Evolutionary conservation across 305 asterid species (phyloP).

Genomic region (Plantago lanceolata): DNA sequence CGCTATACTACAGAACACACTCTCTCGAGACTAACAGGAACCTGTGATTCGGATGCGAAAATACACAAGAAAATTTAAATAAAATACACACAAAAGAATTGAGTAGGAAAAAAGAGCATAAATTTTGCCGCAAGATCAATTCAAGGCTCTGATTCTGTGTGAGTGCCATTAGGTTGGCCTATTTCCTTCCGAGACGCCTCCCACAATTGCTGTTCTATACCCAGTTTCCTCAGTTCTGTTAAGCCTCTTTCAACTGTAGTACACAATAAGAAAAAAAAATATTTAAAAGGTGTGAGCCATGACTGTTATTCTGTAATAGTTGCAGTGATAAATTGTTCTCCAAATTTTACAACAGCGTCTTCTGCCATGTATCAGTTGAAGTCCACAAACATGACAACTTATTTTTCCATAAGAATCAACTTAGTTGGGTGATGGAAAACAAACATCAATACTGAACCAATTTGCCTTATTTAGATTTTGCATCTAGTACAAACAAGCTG

Average conservation of each 20-base stretch:
- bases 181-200: slow-evolving; percentile 92
- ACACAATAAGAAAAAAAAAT: slow-evolving; percentile 3
- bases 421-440: no score
- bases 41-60: neutral
- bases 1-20: neutral
- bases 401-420: no score
- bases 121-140: slow-evolving; percentile 15
- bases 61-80: neutral
- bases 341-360: no score
- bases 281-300: neutral
- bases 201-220: slow-evolving; percentile 93
- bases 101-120: neutral
- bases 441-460: no score
- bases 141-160: slow-evolving; percentile 38
- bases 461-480: no score
- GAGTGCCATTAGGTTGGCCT: slow-evolving; percentile 54
- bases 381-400: no score
- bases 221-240: slow-evolving; percentile 80
- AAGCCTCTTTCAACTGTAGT: slow-evolving; percentile 78
- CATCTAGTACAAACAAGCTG: no score
- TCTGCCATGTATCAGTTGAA: no score
- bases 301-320: neutral
- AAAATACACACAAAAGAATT: neutral
- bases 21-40: neutral
- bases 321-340: no score